Base-by-base conservation (phyloP, 805 yeast genomes). In the Metschnikowia peoriensis region DNA sequence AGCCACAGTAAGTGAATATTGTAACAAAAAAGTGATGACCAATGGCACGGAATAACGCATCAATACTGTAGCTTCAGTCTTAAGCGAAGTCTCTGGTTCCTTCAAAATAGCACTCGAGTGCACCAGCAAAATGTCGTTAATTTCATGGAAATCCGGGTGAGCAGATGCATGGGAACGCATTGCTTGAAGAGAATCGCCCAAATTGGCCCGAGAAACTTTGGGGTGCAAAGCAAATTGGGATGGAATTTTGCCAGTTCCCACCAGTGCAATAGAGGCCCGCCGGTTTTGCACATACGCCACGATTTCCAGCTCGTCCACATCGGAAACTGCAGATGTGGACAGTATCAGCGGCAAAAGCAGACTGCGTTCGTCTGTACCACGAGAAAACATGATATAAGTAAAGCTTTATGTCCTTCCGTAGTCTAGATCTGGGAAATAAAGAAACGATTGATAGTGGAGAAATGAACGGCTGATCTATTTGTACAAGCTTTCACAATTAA, bases 1-100 rank as follows among this genome's bases (percentile, higher is more conserved):
- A 14, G 91, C 89, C 47, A 88, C 85, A 4, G 89, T 84, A 45
- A 87, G 72, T 0, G 91, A 86, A 64, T 85, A 84, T 64, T 87
- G 91, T 53, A 87, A 68, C 28, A 87, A 64, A 59, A 87, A 87
- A 0, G 93, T 86, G 47, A 84, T 69, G 16, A 85, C 75, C 59
- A 87, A 68, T 0, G 93, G 93, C 9, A 76, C 53, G 0, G 85
- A 79, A 52, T 75, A 78, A 39, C 63, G 59, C 17, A 69, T 35
- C 46, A 82, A 61, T 12, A 70, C 72, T 46, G 60, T 65, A 10
- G 72, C 54, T 64, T 81, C 85, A 32, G 70, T 70, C 4, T 53
- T 16, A 14, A 70, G 51, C 4, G 65, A 59, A 0, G 85, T 81
- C 35, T 71, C 72, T 1, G 81, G 79, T 51, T 78, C 82, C 22